Conservation (phyloP, 2,329 filamentous ascomycete genomes). For the Arthrobotrys musiformis region DNA sequence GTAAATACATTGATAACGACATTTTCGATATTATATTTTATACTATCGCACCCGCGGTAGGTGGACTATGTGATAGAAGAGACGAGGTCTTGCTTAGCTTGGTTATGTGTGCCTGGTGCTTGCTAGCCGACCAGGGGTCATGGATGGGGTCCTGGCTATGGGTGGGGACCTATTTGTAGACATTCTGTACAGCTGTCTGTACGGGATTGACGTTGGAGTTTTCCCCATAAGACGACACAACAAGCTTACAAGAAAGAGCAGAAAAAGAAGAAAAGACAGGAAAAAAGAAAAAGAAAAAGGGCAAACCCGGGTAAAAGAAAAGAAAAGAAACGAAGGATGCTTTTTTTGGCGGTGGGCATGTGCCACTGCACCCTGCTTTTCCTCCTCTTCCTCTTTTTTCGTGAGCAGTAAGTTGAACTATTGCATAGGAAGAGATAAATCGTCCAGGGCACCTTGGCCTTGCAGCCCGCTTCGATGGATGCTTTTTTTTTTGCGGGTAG, state of each 20-base stretch:
- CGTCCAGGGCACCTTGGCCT: constrained; percentile 10
- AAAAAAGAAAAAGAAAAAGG: constrained; percentile 19
- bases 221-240: constrained; percentile 10
- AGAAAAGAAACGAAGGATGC: constrained; percentile 32
- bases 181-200: neutral
- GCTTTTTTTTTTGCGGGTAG: constrained; percentile 5
- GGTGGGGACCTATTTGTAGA: constrained; percentile 42
- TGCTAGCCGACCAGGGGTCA: constrained; percentile 13
- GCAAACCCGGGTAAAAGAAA: neutral
- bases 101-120: constrained; percentile 11
- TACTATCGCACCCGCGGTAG: constrained; percentile 10
- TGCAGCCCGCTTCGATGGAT: constrained; percentile 8
- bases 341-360: constrained; percentile 51
- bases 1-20: neutral
- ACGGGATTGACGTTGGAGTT: constrained; percentile 20
- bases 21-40: constrained; percentile 18
- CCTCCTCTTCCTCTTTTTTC: neutral
- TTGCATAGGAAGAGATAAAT: constrained; percentile 1
- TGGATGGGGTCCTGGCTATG: neutral
- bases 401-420: neutral
- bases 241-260: neutral
- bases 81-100: neutral
- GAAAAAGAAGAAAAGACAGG: neutral
- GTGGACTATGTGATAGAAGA: neutral
- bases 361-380: constrained; percentile 23